Base-by-base conservation (phyloP, 2,329 filamentous ascomycete genomes). In the Venturia asperata region DNA sequence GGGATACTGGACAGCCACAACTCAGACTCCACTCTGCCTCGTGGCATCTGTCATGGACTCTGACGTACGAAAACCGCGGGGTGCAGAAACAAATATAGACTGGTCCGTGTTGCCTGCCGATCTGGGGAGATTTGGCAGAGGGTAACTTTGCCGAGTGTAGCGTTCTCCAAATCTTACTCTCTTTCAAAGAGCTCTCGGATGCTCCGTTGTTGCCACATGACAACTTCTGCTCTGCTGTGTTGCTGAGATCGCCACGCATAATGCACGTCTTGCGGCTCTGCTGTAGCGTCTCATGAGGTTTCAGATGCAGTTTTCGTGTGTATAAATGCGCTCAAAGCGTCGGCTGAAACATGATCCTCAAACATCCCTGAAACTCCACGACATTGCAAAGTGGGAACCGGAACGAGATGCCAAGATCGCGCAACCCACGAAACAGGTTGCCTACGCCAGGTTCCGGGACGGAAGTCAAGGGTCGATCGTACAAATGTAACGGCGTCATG, bases 261-360 rank as follows among this genome's bases (percentile, higher is more conserved):
- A 55, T 34, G 49, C 49, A 56, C 52, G 52, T 58, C 6, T 58
- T 58, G 52, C 27, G 52, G 52, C 52, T 58, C 52, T 58, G 27
- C 52, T 7, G 30, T 58, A 2, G 27, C 9, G 27, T 37, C 49
- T 30, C 27, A 24, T 55, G 49, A 10, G n/a, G 6, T 34, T 34
- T 17, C 11, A 34, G 3, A 34, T 30, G 27, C 52, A 58, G 19
- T 2, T 34, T 37, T 6, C 6, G 30, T 58, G 37, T 58, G 17
- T 27, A 19, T 37, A 37, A 37, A 58, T 58, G 37, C 49, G 24
- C 24, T 56, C 11, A 56, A 56, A 17, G 49, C 24, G 27, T 58
- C 52, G 13, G 11, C 15, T 58, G 52, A 58, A 58, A 58, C 52
- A 37, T 10, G 52, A 21, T 58, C 52, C 10, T 37, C 15, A 37